Conservation (phyloP, 164 flowering plant genomes). For the Vitis rupestris region DNA sequence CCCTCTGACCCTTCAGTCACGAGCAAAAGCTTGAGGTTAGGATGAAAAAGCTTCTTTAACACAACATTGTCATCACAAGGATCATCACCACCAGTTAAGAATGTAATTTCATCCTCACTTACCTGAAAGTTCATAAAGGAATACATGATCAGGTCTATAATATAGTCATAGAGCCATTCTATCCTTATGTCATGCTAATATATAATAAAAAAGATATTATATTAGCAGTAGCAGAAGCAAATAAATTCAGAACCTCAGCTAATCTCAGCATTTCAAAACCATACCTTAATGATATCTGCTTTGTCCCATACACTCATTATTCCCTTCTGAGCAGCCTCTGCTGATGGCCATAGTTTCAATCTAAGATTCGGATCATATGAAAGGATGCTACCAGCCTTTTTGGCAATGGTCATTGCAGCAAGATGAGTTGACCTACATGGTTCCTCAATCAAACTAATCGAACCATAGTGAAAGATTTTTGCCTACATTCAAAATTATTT, state of each 20-base stretch:
- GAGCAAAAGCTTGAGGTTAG: slow-evolving; percentile 64
- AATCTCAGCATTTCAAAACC: too few relatives aligned
- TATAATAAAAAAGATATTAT: background rate
- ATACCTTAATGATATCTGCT: slow-evolving; percentile 75
- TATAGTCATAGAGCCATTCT: background rate
- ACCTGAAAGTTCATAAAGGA: slow-evolving; percentile 34
- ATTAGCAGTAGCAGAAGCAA: background rate
- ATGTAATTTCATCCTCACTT: slow-evolving; percentile 70
- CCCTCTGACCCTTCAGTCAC: slow-evolving; percentile 71
- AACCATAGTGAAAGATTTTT: slow-evolving; percentile 72
- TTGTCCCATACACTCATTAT: slow-evolving; percentile 80
- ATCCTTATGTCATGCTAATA: background rate
- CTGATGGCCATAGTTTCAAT: slow-evolving; percentile 75
- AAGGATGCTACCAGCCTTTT: slow-evolving; percentile 55
- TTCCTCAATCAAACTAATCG: slow-evolving; percentile 75
- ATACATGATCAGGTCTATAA: background rate
- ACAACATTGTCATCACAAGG: slow-evolving; percentile 73
- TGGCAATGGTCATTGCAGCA: slow-evolving; percentile 68
- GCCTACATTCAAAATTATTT: slow-evolving; percentile 36
- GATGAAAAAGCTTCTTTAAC: slow-evolving; percentile 60
- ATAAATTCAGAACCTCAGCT: too few relatives aligned
- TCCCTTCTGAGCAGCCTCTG: slow-evolving; percentile 57
- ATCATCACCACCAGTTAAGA: slow-evolving; percentile 69
- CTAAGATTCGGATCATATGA: slow-evolving; percentile 83
- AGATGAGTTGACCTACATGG: slow-evolving; percentile 72